Conservation (phyloP, 805 yeast species). For the Wickerhamiella lipophila region DNA sequence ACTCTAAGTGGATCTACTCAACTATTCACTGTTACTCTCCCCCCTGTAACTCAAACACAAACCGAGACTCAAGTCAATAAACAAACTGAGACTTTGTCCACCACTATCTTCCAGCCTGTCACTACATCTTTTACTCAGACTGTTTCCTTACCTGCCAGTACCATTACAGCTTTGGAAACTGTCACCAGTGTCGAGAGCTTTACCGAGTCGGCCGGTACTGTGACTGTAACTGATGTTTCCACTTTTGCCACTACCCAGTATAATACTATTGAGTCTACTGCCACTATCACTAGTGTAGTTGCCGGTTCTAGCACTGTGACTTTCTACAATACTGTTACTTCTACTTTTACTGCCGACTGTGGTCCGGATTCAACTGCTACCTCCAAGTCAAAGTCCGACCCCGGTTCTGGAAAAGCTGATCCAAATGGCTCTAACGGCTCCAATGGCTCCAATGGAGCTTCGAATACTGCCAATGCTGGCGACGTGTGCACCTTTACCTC, state of each 20-base stretch:
- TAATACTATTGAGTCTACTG: neutral
- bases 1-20: neutral
- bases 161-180: conserved; percentile 1
- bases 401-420: no score
- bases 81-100: neutral
- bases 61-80: neutral
- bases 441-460: neutral
- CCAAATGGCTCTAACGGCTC: neutral
- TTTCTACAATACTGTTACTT: neutral
- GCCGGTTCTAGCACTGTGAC: neutral
- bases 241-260: conserved; percentile 2
- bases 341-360: conserved; percentile 6
- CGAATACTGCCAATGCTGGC: neutral
- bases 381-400: no score
- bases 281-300: neutral
- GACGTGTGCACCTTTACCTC: conserved; percentile 10
- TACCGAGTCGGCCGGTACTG: neutral
- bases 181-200: neutral
- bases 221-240: conserved; percentile 6
- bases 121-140: conserved; percentile 5
- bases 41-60: conserved; percentile 5
- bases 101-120: conserved; percentile 6
- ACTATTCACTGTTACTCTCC: neutral
- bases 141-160: neutral
- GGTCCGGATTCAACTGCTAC: neutral